A percentile compares a stretch with the other conserved stretches of the same genome.
Evolutionary conservation across 2,329 filamentous ascomycete genomes (phyloP).

Genomic region (Microsporum audouinii): DNA sequence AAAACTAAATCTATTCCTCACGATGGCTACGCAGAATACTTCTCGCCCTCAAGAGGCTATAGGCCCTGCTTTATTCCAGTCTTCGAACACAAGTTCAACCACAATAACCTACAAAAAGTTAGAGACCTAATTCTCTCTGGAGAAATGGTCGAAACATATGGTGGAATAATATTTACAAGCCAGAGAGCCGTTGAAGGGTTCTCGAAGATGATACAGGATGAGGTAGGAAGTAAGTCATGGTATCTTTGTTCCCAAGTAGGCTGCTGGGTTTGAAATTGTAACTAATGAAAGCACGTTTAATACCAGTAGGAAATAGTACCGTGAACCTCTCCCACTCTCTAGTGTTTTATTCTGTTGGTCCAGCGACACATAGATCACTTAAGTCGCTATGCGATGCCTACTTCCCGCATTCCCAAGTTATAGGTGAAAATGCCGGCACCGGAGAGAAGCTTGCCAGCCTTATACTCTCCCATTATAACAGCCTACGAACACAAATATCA

Average conservation of each 20-base stretch:
- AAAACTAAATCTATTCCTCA: slow-evolving; percentile 38
- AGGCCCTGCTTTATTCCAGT: slow-evolving; percentile 36
- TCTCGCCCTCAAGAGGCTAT: slow-evolving; percentile 23
- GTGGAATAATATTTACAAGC: slow-evolving; percentile 40
- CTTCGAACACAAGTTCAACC: slow-evolving; percentile 34
- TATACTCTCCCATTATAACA: slow-evolving; percentile 67
- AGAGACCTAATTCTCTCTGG: slow-evolving; percentile 27
- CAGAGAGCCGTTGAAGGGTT: slow-evolving; percentile 40
- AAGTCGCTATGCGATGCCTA: slow-evolving; percentile 34
- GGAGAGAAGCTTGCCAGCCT: slow-evolving; percentile 67
- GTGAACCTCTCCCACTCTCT: slow-evolving; percentile 19
- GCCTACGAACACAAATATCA: slow-evolving; percentile 13
- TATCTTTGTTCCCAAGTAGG: neutral
- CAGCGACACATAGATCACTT: slow-evolving; percentile 54
- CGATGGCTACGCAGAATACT: slow-evolving; percentile 37
- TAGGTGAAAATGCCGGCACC: slow-evolving; percentile 73
- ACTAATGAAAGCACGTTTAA: neutral
- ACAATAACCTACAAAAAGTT: slow-evolving; percentile 25
- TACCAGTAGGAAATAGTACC: slow-evolving; percentile 1
- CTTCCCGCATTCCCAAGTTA: slow-evolving; percentile 47
- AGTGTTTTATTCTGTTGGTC: slow-evolving; percentile 39
- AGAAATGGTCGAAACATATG: slow-evolving; percentile 27
- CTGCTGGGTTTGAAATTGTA: neutral
- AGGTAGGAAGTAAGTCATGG: slow-evolving; percentile 21
- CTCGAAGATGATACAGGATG: slow-evolving; percentile 24